Evolutionary conservation across 1,139 yeast species (phyloP).

Genomic region (Saccharomyces hybrid): DNA sequence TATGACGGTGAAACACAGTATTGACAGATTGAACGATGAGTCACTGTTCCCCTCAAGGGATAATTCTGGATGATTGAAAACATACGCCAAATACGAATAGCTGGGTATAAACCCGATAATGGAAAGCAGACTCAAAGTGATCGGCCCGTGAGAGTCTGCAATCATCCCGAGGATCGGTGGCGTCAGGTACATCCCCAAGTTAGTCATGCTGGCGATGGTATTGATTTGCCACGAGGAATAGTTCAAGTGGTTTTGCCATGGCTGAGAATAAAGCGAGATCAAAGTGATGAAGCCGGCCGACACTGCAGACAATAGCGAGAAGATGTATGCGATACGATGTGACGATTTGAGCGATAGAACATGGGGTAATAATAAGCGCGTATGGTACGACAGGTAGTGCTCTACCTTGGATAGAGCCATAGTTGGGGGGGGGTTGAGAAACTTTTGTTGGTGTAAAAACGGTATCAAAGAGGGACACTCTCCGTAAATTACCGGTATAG

Average conservation of each 20-base stretch:
- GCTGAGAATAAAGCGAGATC: constrained; percentile 73
- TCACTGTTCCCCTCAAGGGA: constrained; percentile 9
- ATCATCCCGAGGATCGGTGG: constrained; percentile 76
- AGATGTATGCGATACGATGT: constrained; percentile 33
- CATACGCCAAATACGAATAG: constrained; percentile 46
- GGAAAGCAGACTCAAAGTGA: constrained; percentile 57
- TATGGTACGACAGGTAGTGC: constrained; percentile 34
- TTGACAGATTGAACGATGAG: not conserved
- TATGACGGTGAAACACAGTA: constrained; percentile 43
- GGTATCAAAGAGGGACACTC: not conserved
- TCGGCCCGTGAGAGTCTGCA: constrained; percentile 82
- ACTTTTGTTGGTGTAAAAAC: not conserved
- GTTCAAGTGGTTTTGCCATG: constrained; percentile 50
- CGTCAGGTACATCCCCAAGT: constrained; percentile 77
- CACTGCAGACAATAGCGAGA: constrained; percentile 49
- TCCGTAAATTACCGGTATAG: not conserved
- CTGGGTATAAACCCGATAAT: constrained; percentile 64
- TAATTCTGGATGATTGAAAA: constrained; percentile 23
- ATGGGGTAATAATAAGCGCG: constrained; percentile 30
- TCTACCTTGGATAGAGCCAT: constrained; percentile 30
- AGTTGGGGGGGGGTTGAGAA: not conserved
- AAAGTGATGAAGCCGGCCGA: constrained; percentile 76
- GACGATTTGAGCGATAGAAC: constrained; percentile 27
- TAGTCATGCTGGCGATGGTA: constrained; percentile 64
- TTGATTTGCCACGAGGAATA: constrained; percentile 69